Conservation (phyloP, 2,329 filamentous ascomycete genomes). For the Hypoxylon sp. region DNA sequence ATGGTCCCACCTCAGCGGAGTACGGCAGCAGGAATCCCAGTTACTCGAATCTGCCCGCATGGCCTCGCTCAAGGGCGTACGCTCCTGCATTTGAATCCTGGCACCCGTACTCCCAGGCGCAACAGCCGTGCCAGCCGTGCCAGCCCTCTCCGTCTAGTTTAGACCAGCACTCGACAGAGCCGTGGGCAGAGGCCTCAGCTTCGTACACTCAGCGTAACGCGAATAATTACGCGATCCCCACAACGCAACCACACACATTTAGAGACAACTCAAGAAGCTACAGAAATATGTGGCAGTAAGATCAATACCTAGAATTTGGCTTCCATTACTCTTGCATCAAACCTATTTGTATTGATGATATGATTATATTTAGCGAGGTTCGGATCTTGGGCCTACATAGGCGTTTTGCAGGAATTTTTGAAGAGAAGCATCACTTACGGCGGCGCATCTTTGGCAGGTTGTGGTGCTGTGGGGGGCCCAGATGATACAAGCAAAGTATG, state of each 20-base stretch:
- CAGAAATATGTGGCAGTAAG: slow-evolving; percentile 38
- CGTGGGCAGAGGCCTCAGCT: slow-evolving; percentile 39
- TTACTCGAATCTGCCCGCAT: slow-evolving; percentile 33
- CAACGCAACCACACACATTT: slow-evolving; percentile 33
- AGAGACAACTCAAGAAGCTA: slow-evolving; percentile 23
- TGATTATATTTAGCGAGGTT: slow-evolving; percentile 18
- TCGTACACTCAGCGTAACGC: slow-evolving; percentile 31
- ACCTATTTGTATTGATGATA: slow-evolving; percentile 31
- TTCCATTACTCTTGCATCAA: slow-evolving; percentile 13
- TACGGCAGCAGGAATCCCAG: slow-evolving; percentile 32
- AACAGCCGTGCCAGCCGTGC: slow-evolving; percentile 32
- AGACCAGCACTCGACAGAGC: slow-evolving; percentile 26
- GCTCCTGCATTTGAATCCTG: slow-evolving; percentile 29
- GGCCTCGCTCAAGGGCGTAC: slow-evolving; percentile 34
- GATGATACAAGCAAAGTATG: slow-evolving; percentile 19
- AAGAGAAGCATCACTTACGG: slow-evolving; percentile 32
- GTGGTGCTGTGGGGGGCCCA: slow-evolving; percentile 9
- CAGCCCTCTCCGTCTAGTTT: slow-evolving; percentile 32
- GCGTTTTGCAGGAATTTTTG: slow-evolving; percentile 34
- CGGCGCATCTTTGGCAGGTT: slow-evolving; percentile 31
- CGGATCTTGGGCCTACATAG: slow-evolving; percentile 16
- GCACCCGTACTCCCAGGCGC: slow-evolving; percentile 32
- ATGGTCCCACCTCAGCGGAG: slow-evolving; percentile 27
- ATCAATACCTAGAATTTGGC: not conserved
- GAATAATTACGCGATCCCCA: slow-evolving; percentile 37